Conservation (phyloP, 169 alveolate genomes). For the Cystoisospora suis region DNA sequence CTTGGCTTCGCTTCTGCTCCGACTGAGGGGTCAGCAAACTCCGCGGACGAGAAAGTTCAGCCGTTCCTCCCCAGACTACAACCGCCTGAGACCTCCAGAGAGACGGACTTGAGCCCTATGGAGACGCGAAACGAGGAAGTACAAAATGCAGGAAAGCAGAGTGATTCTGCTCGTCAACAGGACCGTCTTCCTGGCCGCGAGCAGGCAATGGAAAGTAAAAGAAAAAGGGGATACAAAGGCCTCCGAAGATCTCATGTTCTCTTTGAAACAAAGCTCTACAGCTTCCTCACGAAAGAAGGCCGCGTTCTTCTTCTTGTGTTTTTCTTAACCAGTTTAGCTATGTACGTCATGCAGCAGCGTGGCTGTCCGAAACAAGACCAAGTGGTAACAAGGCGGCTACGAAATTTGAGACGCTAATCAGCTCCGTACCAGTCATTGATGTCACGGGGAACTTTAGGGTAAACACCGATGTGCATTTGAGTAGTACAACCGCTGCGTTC, state of each 20-base stretch:
- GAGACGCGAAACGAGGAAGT: neutral
- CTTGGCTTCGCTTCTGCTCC: neutral
- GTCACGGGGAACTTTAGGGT: too few relatives aligned
- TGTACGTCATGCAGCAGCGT: too few relatives aligned
- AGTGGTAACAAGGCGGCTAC: too few relatives aligned
- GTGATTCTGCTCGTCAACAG: neutral
- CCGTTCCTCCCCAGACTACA: neutral
- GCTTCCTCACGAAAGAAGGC: neutral
- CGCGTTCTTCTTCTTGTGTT: conserved; percentile 10
- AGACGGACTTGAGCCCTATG: neutral
- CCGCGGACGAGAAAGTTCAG: neutral
- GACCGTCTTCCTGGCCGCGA: neutral
- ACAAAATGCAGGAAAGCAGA: neutral
- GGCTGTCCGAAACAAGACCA: too few relatives aligned
- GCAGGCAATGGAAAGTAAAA: neutral
- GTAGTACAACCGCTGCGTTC: too few relatives aligned
- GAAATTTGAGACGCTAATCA: too few relatives aligned
- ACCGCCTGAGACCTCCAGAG: too few relatives aligned
- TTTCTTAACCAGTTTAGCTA: neutral
- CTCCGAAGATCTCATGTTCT: neutral
- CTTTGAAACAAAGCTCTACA: neutral
- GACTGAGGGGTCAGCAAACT: neutral
- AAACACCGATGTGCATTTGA: too few relatives aligned
- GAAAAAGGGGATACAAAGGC: neutral
- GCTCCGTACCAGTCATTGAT: too few relatives aligned